A percentile compares a stretch with the other conserved stretches of the same genome.
phyloP scores from a whole-genome alignment of 2,329 filamentous ascomycete species.

The Stagonosporopsis rhizophila region DNA sequence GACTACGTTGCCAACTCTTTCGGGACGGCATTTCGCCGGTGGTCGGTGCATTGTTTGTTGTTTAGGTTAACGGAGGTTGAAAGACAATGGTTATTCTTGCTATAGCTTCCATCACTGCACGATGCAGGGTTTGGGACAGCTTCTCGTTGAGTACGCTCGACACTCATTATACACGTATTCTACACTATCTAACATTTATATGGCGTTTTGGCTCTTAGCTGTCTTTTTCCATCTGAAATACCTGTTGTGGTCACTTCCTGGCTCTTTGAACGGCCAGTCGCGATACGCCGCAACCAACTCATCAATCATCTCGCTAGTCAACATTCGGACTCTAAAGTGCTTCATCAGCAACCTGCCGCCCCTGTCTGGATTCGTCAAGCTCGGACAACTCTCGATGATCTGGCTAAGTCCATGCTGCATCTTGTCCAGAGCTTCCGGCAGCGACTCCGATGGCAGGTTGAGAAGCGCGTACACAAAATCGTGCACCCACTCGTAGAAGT shows the following conservation, averaged over 20 bases:
- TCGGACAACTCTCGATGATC: slow-evolving; percentile 36
- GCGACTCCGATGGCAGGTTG: background rate
- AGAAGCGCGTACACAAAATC: slow-evolving; percentile 39
- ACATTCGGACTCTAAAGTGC: slow-evolving; percentile 37
- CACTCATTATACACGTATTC: background rate
- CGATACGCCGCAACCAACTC: slow-evolving; percentile 40
- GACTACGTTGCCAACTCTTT: background rate
- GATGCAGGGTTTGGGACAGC: background rate
- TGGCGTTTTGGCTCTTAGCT: background rate
- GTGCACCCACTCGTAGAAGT: slow-evolving; percentile 35
- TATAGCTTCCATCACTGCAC: background rate
- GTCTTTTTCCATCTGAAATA: slow-evolving; percentile 31
- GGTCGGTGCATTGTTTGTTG: background rate
- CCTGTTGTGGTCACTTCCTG: slow-evolving; percentile 30
- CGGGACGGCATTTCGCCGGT: background rate
- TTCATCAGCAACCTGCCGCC: slow-evolving; percentile 44
- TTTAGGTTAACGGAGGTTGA: background rate
- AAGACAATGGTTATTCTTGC: background rate
- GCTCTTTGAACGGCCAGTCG: slow-evolving; percentile 45
- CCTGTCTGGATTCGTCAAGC: slow-evolving; percentile 38
- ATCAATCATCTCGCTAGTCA: slow-evolving; percentile 45
- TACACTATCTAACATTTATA: background rate
- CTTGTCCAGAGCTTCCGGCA: slow-evolving; percentile 35
- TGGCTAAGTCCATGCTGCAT: slow-evolving; percentile 40
- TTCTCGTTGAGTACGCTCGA: background rate